A percentile compares a stretch with the other conserved stretches of the same genome.
These are phyloP conservation scores for Penicillium sp. DNA, from an alignment of 2,329 filamentous ascomycete species.

Conservation along the genomic window DNA sequence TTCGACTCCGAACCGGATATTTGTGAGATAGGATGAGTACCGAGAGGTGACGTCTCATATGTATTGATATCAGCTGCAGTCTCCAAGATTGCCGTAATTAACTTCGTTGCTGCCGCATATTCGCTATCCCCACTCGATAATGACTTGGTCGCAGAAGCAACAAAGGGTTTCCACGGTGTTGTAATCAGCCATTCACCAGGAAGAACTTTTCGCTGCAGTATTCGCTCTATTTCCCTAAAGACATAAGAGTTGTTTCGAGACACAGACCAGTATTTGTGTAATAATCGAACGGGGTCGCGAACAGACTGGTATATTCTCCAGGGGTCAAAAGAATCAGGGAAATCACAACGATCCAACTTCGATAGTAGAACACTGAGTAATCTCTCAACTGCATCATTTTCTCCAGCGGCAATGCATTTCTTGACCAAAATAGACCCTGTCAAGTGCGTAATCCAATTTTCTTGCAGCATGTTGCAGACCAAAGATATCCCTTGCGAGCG, in stretches of 20 bases:
- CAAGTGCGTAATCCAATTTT: conserved; percentile 31
- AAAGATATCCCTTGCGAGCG: conserved; percentile 38
- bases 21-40: not conserved
- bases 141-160: conserved; percentile 34
- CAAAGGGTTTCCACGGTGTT: conserved; percentile 31
- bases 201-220: conserved; percentile 29
- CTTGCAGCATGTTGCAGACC: conserved; percentile 33
- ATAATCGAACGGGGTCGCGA: conserved; percentile 27
- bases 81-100: conserved; percentile 32
- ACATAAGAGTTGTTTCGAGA: conserved; percentile 24
- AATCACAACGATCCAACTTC: conserved; percentile 24
- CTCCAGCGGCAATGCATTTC: conserved; percentile 26
- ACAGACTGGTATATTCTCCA: conserved; percentile 14
- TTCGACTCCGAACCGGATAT: not conserved
- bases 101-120: conserved; percentile 26
- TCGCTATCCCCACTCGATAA: conserved; percentile 32
- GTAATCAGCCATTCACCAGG: conserved; percentile 42
- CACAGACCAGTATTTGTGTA: conserved; percentile 27
- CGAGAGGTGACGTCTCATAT: not conserved
- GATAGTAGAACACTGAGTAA: conserved; percentile 32
- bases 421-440: conserved; percentile 31
- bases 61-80: conserved; percentile 19
- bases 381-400: conserved; percentile 34
- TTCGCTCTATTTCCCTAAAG: conserved; percentile 32
- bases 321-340: conserved; percentile 26